A percentile compares a stretch with the other conserved stretches of the same genome.
Conservation (phyloP, 177 flowering plant species). For the Telopea speciosissima region DNA sequence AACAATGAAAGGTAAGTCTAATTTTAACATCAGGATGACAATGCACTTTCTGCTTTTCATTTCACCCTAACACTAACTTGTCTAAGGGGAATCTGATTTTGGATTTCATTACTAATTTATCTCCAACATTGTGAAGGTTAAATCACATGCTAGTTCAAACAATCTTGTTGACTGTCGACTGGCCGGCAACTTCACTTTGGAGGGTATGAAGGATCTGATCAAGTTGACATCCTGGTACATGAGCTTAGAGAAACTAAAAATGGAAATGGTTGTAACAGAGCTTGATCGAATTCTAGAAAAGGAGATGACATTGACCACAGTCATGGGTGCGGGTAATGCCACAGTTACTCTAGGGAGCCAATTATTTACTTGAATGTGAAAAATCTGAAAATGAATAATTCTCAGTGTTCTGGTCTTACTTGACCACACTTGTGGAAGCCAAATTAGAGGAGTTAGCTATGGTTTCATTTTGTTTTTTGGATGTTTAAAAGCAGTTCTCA, state of each 20-base stretch:
- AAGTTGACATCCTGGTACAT: conserved; percentile 47
- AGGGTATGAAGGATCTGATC: conserved; percentile 51
- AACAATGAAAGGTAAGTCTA: background rate
- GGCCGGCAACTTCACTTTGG: conserved; percentile 44
- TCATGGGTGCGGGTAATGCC: conserved; percentile 50
- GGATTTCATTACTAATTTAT: background rate
- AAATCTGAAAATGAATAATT: background rate
- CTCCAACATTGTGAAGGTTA: conserved; percentile 35
- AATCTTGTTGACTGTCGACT: conserved; percentile 44
- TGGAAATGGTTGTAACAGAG: conserved; percentile 43
- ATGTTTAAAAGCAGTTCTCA: background rate
- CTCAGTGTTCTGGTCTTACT: background rate
- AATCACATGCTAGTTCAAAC: conserved; percentile 27
- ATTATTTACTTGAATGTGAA: conserved; percentile 36
- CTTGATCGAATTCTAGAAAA: conserved; percentile 54
- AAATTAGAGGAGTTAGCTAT: background rate
- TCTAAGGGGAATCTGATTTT: background rate
- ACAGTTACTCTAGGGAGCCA: conserved; percentile 53
- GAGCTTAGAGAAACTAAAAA: conserved; percentile 38
- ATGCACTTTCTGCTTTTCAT: background rate
- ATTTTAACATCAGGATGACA: background rate
- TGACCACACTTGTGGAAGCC: background rate
- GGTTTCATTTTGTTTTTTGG: background rate
- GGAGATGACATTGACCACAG: conserved; percentile 54
- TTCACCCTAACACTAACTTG: background rate